phyloP scores from a whole-genome alignment of 2,329 filamentous ascomycete species.

The Colletotrichum spaethianum region DNA sequence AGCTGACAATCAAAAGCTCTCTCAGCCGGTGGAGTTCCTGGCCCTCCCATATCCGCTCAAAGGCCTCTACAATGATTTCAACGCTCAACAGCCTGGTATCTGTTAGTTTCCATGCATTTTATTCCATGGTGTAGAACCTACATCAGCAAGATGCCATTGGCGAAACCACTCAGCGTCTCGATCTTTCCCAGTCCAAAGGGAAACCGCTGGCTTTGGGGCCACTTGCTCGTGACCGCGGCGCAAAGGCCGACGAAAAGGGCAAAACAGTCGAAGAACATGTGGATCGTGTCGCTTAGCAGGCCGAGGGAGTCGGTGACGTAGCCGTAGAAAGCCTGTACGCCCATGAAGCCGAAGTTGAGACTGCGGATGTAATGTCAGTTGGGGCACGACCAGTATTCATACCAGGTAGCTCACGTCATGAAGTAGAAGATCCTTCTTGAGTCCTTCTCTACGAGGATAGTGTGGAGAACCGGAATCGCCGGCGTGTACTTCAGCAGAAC shows the following conservation, averaged over 20 bases:
- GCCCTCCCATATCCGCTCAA: constrained; percentile 88
- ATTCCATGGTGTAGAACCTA: constrained; percentile 56
- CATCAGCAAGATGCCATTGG: constrained; percentile 95
- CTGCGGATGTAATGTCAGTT: constrained; percentile 59
- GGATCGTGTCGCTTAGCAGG: constrained; percentile 96
- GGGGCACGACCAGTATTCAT: constrained; percentile 2
- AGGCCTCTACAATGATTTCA: constrained; percentile 95
- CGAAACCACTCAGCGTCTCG: constrained; percentile 95
- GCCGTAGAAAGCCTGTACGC: constrained; percentile 93
- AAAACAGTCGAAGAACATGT: constrained; percentile 99
- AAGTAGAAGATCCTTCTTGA: constrained; percentile 98
- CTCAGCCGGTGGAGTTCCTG: constrained; percentile 86
- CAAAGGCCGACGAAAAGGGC: constrained; percentile 91
- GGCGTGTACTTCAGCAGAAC: constrained; percentile 79
- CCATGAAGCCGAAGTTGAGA: constrained; percentile 95
- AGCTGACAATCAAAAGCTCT: constrained; percentile 91
- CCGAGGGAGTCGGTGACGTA: constrained; percentile 94
- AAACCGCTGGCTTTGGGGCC: constrained; percentile 90
- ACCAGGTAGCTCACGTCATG: constrained; percentile 76
- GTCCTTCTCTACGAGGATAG: constrained; percentile 91
- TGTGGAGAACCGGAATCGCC: constrained; percentile 83
- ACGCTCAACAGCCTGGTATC: constrained; percentile 84
- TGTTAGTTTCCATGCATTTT: neutral
- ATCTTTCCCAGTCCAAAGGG: constrained; percentile 98
- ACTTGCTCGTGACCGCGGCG: constrained; percentile 95